phyloP scores from a whole-genome alignment of 768 basidiomycete genomes.

The Chalciporus piperatus region DNA sequence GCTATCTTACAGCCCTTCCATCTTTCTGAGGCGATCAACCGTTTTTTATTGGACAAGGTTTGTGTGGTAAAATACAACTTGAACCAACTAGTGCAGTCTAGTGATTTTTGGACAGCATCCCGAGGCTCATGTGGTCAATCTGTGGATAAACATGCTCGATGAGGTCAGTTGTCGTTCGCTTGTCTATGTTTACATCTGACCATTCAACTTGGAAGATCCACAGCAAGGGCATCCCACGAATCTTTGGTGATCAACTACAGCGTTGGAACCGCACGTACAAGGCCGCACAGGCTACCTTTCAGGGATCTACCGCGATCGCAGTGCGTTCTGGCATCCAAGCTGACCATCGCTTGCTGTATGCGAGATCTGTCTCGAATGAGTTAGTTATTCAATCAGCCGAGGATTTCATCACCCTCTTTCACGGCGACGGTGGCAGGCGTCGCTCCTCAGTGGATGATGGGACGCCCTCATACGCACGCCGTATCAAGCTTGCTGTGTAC shows the following conservation, averaged over 20 bases:
- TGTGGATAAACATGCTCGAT: too few species aligned
- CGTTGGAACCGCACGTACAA: conserved; percentile 66
- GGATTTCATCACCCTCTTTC: conserved; percentile 52
- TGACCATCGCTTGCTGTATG: conserved; percentile 73
- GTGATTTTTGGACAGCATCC: too few species aligned
- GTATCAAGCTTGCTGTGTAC: conserved; percentile 80
- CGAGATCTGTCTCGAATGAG: conserved; percentile 56
- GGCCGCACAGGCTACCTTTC: conserved; percentile 70
- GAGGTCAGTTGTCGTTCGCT: too few species aligned
- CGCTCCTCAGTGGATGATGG: conserved; percentile 11
- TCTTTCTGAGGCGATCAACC: too few species aligned
- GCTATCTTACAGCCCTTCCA: too few species aligned
- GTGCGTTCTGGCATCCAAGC: conserved; percentile 69
- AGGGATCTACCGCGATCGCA: conserved; percentile 56
- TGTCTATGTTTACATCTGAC: too few species aligned
- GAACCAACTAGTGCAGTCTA: too few species aligned
- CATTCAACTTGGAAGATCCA: conserved; percentile 80
- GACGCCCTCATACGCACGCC: conserved; percentile 29
- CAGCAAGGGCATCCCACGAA: conserved; percentile 54
- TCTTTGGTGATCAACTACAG: conserved; percentile 61
- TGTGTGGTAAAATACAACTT: too few species aligned
- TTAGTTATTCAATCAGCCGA: conserved; percentile 50
- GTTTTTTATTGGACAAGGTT: too few species aligned
- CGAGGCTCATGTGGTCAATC: too few species aligned
- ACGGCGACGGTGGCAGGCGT: conserved; percentile 43